Percentiles rank a stretch among this genome's conserved stretches.
Evolutionary conservation across 225 moss, liverwort and hornwort species (phyloP).

Genomic region (Pseudoscleropodium purum): DNA sequence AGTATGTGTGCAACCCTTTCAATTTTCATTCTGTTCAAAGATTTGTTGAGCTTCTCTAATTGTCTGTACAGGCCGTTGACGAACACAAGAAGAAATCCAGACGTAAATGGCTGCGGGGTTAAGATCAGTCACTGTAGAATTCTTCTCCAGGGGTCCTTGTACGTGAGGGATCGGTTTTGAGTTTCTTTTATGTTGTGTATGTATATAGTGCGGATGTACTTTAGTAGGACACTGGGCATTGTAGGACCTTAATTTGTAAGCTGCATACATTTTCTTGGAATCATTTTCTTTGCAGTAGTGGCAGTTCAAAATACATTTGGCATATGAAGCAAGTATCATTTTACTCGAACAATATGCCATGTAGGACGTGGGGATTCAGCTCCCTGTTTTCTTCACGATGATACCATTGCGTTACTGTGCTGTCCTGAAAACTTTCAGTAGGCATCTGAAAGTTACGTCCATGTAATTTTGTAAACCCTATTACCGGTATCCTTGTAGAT

Average conservation of each 20-base stretch:
- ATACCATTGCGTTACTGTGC: neutral
- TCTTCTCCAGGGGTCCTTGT: neutral
- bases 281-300: neutral
- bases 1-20: neutral
- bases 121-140: neutral
- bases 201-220: slow-evolving; percentile 6
- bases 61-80: slow-evolving; percentile 32
- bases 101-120: slow-evolving; percentile 41
- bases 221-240: slow-evolving; percentile 1
- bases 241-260: neutral
- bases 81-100: slow-evolving; percentile 38
- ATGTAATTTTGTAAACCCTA: neutral
- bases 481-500: neutral
- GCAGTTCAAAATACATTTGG: neutral
- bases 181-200: neutral
- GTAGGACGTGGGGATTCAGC: neutral
- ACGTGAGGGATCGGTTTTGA: neutral
- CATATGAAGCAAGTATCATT: neutral
- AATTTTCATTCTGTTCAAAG: neutral
- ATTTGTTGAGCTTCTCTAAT: neutral
- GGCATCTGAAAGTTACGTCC: neutral
- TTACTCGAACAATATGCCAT: neutral
- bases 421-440: neutral
- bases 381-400: neutral
- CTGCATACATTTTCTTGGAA: neutral